Conservation (phyloP, 2,329 filamentous ascomycete species). For the Nannizziopsis arthrosporioides region DNA sequence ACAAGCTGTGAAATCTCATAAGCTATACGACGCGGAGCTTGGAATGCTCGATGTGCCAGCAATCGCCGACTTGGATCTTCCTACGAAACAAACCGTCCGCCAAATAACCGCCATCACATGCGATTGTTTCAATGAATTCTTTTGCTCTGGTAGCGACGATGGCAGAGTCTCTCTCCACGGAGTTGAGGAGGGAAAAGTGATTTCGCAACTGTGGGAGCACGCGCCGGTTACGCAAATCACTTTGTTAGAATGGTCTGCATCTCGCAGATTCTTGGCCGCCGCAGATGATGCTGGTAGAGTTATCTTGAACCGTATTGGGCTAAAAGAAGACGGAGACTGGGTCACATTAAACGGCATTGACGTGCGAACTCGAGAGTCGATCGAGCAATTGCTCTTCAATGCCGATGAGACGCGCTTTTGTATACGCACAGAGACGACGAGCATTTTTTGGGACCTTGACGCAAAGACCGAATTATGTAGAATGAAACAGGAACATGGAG, state of each 20-base stretch:
- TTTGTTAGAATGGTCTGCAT: slow-evolving; percentile 10
- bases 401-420: slow-evolving; percentile 6
- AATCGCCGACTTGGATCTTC: neutral
- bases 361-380: neutral
- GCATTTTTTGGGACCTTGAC: slow-evolving; percentile 8
- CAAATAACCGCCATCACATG: slow-evolving; percentile 4
- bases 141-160: slow-evolving; percentile 19
- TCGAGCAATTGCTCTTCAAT: slow-evolving; percentile 11
- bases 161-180: slow-evolving; percentile 17
- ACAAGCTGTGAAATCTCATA: slow-evolving; percentile 15
- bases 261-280: slow-evolving; percentile 14
- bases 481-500: too few relatives aligned
- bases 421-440: slow-evolving; percentile 1
- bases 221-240: neutral
- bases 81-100: neutral
- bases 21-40: slow-evolving; percentile 8
- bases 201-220: slow-evolving; percentile 10
- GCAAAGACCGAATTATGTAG: neutral
- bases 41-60: neutral
- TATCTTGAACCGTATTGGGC: slow-evolving; percentile 8
- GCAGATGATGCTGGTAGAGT: slow-evolving; percentile 9
- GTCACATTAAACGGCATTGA: slow-evolving; percentile 10
- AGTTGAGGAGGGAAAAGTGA: slow-evolving; percentile 1
- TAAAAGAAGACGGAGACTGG: slow-evolving; percentile 3
- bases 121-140: slow-evolving; percentile 11